phyloP scores from a whole-genome alignment of 2,329 filamentous ascomycete species.

The Xylariomycetidae sp. region DNA sequence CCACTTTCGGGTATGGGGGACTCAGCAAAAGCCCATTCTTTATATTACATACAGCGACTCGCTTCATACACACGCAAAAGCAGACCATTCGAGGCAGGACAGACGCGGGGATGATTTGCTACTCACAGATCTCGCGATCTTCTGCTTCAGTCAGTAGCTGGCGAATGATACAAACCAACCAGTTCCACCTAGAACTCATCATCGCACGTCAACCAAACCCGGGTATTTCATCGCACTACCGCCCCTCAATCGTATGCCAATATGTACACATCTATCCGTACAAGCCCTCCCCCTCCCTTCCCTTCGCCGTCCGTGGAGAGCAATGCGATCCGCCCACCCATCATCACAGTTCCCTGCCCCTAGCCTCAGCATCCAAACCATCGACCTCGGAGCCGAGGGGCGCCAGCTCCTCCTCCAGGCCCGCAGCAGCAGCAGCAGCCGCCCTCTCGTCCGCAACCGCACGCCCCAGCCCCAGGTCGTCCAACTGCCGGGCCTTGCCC shows the following conservation, averaged over 20 bases:
- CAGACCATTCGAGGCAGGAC: too few relatives aligned
- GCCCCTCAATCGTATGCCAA: not conserved
- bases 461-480: constrained; percentile 1
- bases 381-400: constrained; percentile 31
- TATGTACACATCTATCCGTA: not conserved
- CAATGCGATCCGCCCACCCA: not conserved
- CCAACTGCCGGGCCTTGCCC: not conserved
- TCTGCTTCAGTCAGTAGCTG: too few relatives aligned
- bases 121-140: too few relatives aligned
- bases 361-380: constrained; percentile 33
- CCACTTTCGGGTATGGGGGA: too few relatives aligned
- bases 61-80: too few relatives aligned
- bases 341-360: constrained; percentile 30
- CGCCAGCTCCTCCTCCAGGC: constrained; percentile 12
- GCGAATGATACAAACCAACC: too few relatives aligned
- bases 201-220: too few relatives aligned
- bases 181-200: too few relatives aligned
- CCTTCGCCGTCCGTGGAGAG: not conserved
- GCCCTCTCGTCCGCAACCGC: not conserved
- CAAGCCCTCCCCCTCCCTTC: not conserved
- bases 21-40: too few relatives aligned
- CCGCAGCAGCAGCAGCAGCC: constrained; percentile 3
- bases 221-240: too few relatives aligned
- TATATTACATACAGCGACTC: too few relatives aligned
- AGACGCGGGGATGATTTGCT: too few relatives aligned